A percentile compares a stretch with the other conserved stretches of the same genome.
Evolutionary conservation across 257 asterid genomes (phyloP).

Genomic region (Ajuga chamaepitys): DNA sequence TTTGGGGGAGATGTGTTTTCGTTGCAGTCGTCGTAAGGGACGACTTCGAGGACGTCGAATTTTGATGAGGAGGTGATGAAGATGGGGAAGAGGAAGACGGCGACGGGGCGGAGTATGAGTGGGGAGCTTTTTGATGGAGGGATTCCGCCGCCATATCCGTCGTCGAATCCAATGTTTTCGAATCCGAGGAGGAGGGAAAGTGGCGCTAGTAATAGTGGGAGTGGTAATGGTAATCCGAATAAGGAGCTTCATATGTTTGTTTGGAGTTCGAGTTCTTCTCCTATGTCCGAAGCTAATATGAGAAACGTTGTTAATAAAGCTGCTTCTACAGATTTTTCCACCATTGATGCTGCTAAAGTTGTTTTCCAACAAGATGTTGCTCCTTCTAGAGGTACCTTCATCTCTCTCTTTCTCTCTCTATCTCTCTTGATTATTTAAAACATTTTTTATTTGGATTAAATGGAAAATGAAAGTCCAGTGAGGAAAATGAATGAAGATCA

Average conservation of each 20-base stretch:
- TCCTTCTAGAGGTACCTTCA: conserved; percentile 39
- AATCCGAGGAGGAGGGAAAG: conserved; percentile 57
- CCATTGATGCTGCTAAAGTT: no score
- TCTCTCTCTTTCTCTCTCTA: no score
- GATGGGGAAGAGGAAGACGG: conserved; percentile 31
- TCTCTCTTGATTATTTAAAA: not conserved
- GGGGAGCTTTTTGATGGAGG: conserved; percentile 49
- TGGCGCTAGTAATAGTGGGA: not conserved
- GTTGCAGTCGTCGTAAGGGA: conserved; percentile 68
- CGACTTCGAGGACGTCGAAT: conserved; percentile 75
- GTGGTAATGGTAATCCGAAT: conserved; percentile 22
- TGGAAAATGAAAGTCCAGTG: conserved; percentile 6
- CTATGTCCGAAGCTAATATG: no score
- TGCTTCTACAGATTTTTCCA: no score
- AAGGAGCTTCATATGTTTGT: conserved; percentile 88
- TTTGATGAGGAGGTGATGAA: conserved; percentile 78
- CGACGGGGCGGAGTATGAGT: conserved; percentile 64
- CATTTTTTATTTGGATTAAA: no score
- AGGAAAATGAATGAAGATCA: conserved; percentile 26
- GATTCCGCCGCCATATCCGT: conserved; percentile 35
- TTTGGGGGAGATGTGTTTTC: conserved; percentile 61
- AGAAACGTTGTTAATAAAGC: no score
- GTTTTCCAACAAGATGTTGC: no score
- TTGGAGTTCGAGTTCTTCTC: no score
- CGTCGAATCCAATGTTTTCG: conserved; percentile 72